These are phyloP conservation scores for Alternaria tenuissima DNA, from an alignment of 2,329 filamentous ascomycete species.

Conservation along the genomic window DNA sequence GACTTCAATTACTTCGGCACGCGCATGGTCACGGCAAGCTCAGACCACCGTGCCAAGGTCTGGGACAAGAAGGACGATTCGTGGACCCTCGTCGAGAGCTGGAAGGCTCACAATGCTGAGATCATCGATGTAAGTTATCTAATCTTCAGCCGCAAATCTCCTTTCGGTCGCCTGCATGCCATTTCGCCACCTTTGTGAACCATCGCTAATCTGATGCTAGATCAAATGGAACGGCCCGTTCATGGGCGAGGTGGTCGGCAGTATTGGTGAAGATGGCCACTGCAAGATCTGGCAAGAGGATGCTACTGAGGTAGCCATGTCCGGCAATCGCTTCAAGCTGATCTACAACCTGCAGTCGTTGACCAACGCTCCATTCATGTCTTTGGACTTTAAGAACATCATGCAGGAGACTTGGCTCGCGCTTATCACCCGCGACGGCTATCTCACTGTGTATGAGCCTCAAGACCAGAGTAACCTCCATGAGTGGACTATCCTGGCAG, in stretches of 20 bases:
- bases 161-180: slow-evolving; percentile 28
- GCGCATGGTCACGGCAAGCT: slow-evolving; percentile 87
- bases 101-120: slow-evolving; percentile 89
- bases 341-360: slow-evolving; percentile 69
- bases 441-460: slow-evolving; percentile 82
- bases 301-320: slow-evolving; percentile 75
- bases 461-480: slow-evolving; percentile 82
- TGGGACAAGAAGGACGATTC: slow-evolving; percentile 81
- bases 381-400: slow-evolving; percentile 86
- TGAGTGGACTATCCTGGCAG: slow-evolving; percentile 78
- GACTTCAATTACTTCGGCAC: slow-evolving; percentile 94
- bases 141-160: slow-evolving; percentile 25
- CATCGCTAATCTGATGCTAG: slow-evolving; percentile 56
- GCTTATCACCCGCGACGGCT: slow-evolving; percentile 82
- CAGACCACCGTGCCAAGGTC: slow-evolving; percentile 91
- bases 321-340: slow-evolving; percentile 81
- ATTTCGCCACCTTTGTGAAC: slow-evolving; percentile 24
- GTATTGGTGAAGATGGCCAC: slow-evolving; percentile 86
- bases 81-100: slow-evolving; percentile 85
- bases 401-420: slow-evolving; percentile 86
- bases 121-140: slow-evolving; percentile 75
- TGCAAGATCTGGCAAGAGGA: slow-evolving; percentile 96
- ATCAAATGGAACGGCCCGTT: slow-evolving; percentile 94
- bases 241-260: slow-evolving; percentile 86
- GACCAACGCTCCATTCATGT: slow-evolving; percentile 75